Conservation (phyloP, 2,329 filamentous ascomycete genomes). For the Akanthomyces muscarius region DNA sequence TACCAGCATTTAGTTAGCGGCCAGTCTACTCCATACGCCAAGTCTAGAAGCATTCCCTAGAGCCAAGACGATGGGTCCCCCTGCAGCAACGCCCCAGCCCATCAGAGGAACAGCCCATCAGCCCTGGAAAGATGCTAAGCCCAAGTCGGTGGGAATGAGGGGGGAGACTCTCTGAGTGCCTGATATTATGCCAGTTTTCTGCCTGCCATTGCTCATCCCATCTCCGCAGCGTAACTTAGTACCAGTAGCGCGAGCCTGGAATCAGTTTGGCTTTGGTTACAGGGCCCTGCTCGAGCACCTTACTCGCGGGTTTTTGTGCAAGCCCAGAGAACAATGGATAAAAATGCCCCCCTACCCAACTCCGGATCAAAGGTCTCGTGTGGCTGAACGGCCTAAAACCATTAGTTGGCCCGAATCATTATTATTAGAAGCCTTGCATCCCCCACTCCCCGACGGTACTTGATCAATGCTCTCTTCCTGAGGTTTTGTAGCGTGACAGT, state of each 20-base stretch:
- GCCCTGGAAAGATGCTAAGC: background rate
- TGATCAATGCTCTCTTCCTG: too few relatives aligned
- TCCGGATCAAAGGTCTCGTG: background rate
- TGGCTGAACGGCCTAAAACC: background rate
- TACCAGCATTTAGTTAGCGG: background rate
- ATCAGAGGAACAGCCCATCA: background rate
- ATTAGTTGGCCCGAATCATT: too few relatives aligned
- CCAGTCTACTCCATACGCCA: background rate
- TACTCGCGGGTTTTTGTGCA: background rate
- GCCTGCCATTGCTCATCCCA: background rate
- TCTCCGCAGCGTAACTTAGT: background rate
- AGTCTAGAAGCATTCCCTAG: slow-evolving; percentile 1
- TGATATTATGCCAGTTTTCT: background rate
- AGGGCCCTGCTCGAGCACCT: background rate
- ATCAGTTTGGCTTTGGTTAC: background rate
- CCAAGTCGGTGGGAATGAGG: background rate
- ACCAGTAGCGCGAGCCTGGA: background rate
- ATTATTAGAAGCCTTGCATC: background rate
- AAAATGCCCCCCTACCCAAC: background rate
- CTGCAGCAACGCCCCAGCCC: background rate
- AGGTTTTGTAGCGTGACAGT: background rate
- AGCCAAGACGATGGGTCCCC: background rate
- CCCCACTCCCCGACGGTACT: slow-evolving; percentile 1
- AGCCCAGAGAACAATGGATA: background rate
- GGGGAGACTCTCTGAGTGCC: background rate